Base-by-base conservation (phyloP, 805 yeast genomes). In the Wickerhamomyces rabaulensis region DNA sequence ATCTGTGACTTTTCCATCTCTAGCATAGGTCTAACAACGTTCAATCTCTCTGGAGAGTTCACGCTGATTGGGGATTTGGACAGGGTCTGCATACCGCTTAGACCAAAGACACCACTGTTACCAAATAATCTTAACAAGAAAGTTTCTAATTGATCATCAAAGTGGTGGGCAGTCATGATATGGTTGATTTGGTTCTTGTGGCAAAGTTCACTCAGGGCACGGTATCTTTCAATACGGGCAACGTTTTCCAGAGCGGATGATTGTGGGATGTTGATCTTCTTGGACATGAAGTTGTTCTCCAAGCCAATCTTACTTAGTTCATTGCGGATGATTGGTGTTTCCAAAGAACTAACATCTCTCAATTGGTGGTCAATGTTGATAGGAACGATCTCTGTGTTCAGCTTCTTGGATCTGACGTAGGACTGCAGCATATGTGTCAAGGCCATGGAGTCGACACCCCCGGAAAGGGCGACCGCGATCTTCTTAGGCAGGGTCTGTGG, bases 371-470 rank as follows among this genome's bases (percentile, higher is more conserved):
- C 84, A 0, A 87, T 75, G 0, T 91, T 82, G 33, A 84, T 68
- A 3, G 89, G 87, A 44, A 63, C 62, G 1, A 80, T 60, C 20
- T 63, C 45, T 17, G 76, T 51, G 1, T 53, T 48, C 2, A 66
- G 57, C 7, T 63, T 55, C 41, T 65, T 50, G 2, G 49, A 44
- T 3, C 43, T 47, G 10, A 69, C 63, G 53, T 67, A 75, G 22
- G 65, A 61, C 0, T 67, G 50, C 5, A 82, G 60, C 17, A 84
- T 65, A 52, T 74, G 73, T 0, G 85, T 70, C 39, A 87, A 61
- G 13, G 86, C 81, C 80, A 86, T 80, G 1, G 94, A 86, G 58
- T 87, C 95, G 0, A 83, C 89, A 1, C 95, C 95, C 1, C 95
- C 95, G 15, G 89, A 81, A 1, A 87, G 73, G 0, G 90, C 89